A percentile compares a stretch with the other conserved stretches of the same genome.
These are phyloP conservation scores for Ramularia collo-cygni DNA, from an alignment of 2,329 filamentous ascomycete genomes.

Conservation along the genomic window DNA sequence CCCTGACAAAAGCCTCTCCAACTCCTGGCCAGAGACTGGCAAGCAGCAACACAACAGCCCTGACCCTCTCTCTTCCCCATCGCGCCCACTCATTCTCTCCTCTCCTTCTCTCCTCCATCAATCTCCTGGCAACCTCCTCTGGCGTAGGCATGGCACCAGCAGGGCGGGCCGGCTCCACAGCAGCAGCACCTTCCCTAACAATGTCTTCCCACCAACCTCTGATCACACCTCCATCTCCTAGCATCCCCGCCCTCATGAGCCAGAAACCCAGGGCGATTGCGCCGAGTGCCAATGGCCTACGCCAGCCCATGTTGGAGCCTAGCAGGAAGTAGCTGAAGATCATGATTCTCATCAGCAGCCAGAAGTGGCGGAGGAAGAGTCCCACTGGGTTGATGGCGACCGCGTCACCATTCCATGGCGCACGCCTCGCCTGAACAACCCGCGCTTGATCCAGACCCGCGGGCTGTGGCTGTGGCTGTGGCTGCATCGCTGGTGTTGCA, in stretches of 20 bases:
- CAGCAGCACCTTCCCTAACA: slow-evolving; percentile 24
- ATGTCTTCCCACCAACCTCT: slow-evolving; percentile 41
- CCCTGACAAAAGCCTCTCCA: slow-evolving; percentile 54
- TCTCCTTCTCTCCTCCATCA: slow-evolving; percentile 27
- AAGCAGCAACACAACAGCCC: slow-evolving; percentile 54
- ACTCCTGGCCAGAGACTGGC: slow-evolving; percentile 57
- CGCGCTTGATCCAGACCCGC: not conserved
- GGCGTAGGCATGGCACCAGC: slow-evolving; percentile 31
- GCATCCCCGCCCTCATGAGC: slow-evolving; percentile 36
- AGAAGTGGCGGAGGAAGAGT: slow-evolving; percentile 38
- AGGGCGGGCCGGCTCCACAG: slow-evolving; percentile 6
- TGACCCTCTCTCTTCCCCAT: slow-evolving; percentile 31
- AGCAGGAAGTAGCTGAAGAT: slow-evolving; percentile 55
- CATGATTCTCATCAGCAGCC: slow-evolving; percentile 53
- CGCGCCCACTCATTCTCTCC: slow-evolving; percentile 16
- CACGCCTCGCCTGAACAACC: too few relatives aligned
- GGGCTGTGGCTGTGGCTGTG: slow-evolving; percentile 7
- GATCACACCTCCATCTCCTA: slow-evolving; percentile 34
- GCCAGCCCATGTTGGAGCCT: slow-evolving; percentile 38
- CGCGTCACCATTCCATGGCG: too few relatives aligned
- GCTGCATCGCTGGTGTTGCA: slow-evolving; percentile 4
- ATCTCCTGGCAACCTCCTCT: slow-evolving; percentile 36
- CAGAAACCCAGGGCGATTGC: slow-evolving; percentile 37
- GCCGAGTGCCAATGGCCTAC: slow-evolving; percentile 36
- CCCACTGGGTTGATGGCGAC: slow-evolving; percentile 11